Conservation (phyloP, 495 filamentous ascomycete genomes). For the Penicillium cinerascens region DNA sequence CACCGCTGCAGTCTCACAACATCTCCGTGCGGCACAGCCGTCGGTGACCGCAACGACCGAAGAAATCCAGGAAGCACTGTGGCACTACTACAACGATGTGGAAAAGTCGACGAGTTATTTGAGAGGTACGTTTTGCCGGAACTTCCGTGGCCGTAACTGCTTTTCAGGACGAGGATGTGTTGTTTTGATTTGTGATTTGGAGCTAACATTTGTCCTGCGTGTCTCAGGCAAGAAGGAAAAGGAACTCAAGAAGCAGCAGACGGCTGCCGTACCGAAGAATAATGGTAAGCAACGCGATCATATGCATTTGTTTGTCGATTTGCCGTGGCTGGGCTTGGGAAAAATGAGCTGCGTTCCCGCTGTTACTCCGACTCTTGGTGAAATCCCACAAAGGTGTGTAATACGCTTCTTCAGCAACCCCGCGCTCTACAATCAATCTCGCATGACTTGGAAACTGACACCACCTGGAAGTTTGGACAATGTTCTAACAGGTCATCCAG, state of each 20-base stretch:
- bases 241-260: slow-evolving; percentile 37
- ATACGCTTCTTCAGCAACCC: slow-evolving; percentile 9
- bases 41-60: slow-evolving; percentile 41
- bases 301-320: slow-evolving; percentile 7
- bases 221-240: slow-evolving; percentile 42
- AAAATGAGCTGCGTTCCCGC: not conserved
- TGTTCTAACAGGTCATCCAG: slow-evolving; percentile 47
- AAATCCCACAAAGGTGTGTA: slow-evolving; percentile 10
- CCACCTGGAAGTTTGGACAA: slow-evolving; percentile 27
- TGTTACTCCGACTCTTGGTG: not conserved
- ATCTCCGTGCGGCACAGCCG: slow-evolving; percentile 39
- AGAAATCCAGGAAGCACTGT: slow-evolving; percentile 84
- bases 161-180: not conserved
- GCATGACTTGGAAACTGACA: slow-evolving; percentile 33
- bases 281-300: slow-evolving; percentile 49
- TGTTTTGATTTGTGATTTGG: not conserved
- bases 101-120: slow-evolving; percentile 79
- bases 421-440: slow-evolving; percentile 6
- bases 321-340: slow-evolving; percentile 37
- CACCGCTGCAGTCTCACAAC: slow-evolving; percentile 34
- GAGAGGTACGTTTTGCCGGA: slow-evolving; percentile 48
- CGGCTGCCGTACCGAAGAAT: slow-evolving; percentile 35
- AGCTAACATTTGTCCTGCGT: not conserved
- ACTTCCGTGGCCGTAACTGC: not conserved
- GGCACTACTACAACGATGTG: slow-evolving; percentile 95